These are phyloP conservation scores for Cladosporium austrohemisphaericum DNA, from an alignment of 2,329 filamentous ascomycete genomes.

Conservation along the genomic window DNA sequence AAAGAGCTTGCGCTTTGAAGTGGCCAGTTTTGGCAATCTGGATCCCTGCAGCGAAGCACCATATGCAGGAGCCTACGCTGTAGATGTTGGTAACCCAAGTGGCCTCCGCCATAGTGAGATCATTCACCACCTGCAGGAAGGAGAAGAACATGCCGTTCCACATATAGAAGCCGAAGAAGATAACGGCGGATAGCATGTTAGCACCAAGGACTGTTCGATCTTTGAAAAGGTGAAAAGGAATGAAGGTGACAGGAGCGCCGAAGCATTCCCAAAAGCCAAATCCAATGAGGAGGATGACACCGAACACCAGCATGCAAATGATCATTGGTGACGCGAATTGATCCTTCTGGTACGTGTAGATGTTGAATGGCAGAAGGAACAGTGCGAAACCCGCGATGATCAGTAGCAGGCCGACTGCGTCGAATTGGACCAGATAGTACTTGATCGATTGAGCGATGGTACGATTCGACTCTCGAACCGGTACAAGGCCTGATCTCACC, in stretches of 20 bases:
- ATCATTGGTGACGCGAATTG: constrained; percentile 38
- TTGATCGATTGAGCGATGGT: constrained; percentile 45
- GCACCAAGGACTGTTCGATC: constrained; percentile 51
- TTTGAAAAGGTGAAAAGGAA: constrained; percentile 47
- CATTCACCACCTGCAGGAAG: constrained; percentile 40
- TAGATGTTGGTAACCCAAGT: constrained; percentile 34
- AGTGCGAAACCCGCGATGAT: constrained; percentile 58
- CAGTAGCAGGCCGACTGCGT: constrained; percentile 61
- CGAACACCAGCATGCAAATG: constrained; percentile 40
- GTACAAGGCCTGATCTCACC: constrained; percentile 49
- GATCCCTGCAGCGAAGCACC: constrained; percentile 44
- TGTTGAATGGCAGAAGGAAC: constrained; percentile 64
- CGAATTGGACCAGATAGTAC: constrained; percentile 60
- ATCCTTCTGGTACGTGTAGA: constrained; percentile 37
- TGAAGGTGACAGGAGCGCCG: constrained; percentile 38
- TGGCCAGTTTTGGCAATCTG: constrained; percentile 45
- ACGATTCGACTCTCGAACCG: constrained; percentile 44
- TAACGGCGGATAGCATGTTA: constrained; percentile 45
- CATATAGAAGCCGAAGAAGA: constrained; percentile 29
- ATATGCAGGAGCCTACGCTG: constrained; percentile 41
- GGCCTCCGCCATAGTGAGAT: constrained; percentile 27
- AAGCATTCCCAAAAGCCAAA: constrained; percentile 40
- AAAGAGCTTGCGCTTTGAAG: constrained; percentile 46
- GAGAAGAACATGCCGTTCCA: constrained; percentile 42
- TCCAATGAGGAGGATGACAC: constrained; percentile 33